phyloP scores from a whole-genome alignment of 2,329 filamentous ascomycete genomes.

The Monosporascus sp. region DNA sequence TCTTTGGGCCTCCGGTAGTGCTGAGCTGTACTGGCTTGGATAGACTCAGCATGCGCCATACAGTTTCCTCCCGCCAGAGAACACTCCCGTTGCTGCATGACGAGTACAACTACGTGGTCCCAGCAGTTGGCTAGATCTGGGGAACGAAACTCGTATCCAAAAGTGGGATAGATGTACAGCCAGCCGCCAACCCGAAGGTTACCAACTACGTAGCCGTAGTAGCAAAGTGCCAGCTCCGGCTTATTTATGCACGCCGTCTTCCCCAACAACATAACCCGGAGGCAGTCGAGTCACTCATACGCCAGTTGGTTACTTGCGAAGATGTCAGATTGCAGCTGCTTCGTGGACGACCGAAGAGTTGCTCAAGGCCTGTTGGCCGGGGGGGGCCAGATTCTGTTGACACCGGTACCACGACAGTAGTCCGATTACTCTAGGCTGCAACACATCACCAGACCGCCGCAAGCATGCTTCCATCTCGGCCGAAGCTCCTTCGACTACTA shows the following conservation, averaged over 20 bases:
- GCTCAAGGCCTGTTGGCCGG: conserved; percentile 39
- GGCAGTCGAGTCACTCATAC: conserved; percentile 16
- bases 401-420: conserved; percentile 35
- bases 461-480: conserved; percentile 13
- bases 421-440: conserved; percentile 33
- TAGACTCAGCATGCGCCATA: not conserved
- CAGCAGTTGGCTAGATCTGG: conserved; percentile 9
- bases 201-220: conserved; percentile 29
- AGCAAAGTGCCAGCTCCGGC: conserved; percentile 36
- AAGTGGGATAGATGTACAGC: conserved; percentile 4
- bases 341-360: conserved; percentile 35
- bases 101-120: conserved; percentile 7
- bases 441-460: conserved; percentile 25
- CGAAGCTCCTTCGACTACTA: not conserved
- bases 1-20: not conserved
- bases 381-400: conserved; percentile 33
- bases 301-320: conserved; percentile 19
- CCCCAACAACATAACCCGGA: conserved; percentile 36
- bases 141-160: conserved; percentile 7
- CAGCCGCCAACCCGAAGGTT: conserved; percentile 13
- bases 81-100: conserved; percentile 11
- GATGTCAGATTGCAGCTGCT: conserved; percentile 30
- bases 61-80: conserved; percentile 9
- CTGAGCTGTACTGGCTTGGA: not conserved
- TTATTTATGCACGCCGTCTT: conserved; percentile 39